Evolutionary conservation across 2,329 filamentous ascomycete genomes (phyloP), one percentile per base, ranked within the genome.

Genomic region (Pseudomassariella vexata): DNA sequence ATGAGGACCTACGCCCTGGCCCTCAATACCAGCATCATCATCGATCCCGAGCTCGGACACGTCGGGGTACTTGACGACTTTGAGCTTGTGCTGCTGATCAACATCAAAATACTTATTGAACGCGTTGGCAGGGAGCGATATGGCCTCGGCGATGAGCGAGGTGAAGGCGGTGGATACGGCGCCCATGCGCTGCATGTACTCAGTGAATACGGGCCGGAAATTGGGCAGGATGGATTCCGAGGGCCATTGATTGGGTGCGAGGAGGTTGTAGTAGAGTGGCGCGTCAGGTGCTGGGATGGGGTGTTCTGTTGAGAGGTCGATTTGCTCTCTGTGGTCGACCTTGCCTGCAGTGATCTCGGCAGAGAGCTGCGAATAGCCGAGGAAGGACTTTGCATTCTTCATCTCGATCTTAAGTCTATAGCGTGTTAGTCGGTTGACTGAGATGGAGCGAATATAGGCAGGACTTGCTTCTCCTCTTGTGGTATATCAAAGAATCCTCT

Each of bases 61-160:
- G 52, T 92, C 86, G 0, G 87, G 87, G 52, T 92, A 94, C 62
- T 85, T 86, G 38, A 94, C 81, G 38, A 94, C 81, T 65, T 94
- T 94, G 48, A 94, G 70, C 65, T 94, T 94, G 64, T 94, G 85
- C 45, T 72, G 56, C 65, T 69, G 23, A 24, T 70, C 59, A 53
- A 88, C 85, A 53, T 89, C 85, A 59, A 90, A 90, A 66, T 89
- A 94, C 47, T 74, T 77, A 51, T 76, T 65, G 56, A 94, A 94
- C 0, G 87, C 85, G 30, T 70, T 60, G 0, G 68, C 40, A 0
- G 82, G 76, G 5, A 94, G 67, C 8, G 75, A 73, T 40, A 94
- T 82, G n/a, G 85, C 82, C 62, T 94, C 85, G 40, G 87, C 86
- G 45, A 94, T 84, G 19, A 94, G 72, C 9, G 74, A 76, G 1